Evolutionary conservation across 129 eudicot genomes (phyloP), one percentile per base, ranked within the genome.

Genomic region (Arctium minus): DNA sequence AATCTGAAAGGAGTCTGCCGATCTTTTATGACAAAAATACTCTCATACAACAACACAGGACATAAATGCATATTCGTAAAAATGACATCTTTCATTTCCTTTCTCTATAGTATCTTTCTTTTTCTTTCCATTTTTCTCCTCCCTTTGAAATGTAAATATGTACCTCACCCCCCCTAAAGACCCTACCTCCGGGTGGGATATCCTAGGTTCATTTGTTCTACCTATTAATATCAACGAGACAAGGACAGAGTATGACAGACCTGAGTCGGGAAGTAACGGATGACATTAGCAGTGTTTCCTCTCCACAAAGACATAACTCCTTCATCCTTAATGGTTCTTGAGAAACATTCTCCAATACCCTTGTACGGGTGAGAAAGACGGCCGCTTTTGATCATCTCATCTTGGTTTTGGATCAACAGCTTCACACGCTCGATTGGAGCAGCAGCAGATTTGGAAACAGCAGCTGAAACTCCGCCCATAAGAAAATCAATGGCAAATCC

Each of bases 231-330:
- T 60, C 22, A 60, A 17, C 5, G 36, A 60, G 9, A 31, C 5
- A 4, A 33, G 5, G n/a, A 53, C 6, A 8, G 3, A 27, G n/a
- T 36, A 36, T 8, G 1, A 70, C 17, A 0, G 4, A 85, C 92
- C 89, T 90, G 91, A 50, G 94, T 90, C 17, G 94, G 94, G 84
- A 90, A 90, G 83, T 90, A 90, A 90, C 91, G 94, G 60, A 90
- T 88, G 77, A 90, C 89, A 31, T 90, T 90, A 11, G 91, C 80
- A 0, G 85, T 81, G 84, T 90, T 90, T 76, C 92, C 94, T 90
- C 94, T 86, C 91, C 94, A 90, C 69, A 90, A 73, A 56, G 94
- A 84, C 65, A 75, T 60, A 69, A 86, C 27, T 30, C 91, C 91
- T 88, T 90, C 90, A 39, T 90, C 89, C 72, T 38, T 78, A 65